Evolutionary conservation across 257 asterid genomes (phyloP), one percentile per base, ranked within the genome.

Genomic region (Nyctanthes arbortristis): DNA sequence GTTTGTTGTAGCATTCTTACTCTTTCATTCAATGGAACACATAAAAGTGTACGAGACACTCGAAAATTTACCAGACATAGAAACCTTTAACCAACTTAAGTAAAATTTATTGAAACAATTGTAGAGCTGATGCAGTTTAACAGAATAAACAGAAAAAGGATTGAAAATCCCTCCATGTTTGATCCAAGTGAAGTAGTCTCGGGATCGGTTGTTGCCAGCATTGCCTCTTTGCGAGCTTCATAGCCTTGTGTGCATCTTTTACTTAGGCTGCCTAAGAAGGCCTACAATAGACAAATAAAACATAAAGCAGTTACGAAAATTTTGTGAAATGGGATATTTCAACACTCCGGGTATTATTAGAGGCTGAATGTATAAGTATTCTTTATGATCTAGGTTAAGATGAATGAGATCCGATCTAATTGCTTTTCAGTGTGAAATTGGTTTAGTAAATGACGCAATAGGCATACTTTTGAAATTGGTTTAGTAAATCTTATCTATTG

Each of bases 191-290:
- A 89, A 59, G 87, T 65, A 31, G 88, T 89, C 56, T 75, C 74
- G 29, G 94, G 96, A 75, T 87, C 93, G 54, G 89, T 81, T n/a
- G n/a, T n/a, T 71, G 80, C 89, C 61, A 91, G 76, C 84, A 91
- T 88, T 71, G 97, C 93, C 52, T 68, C 91, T 84, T 91, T 95
- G 72, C 97, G 89, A 88, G 95, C 74, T 89, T 91, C 75, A 91
- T 80, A 45, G 95, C 91, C 78, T 84, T 87, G 70, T 91, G 97
- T 32, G 89, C 70, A 75, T 89, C 92, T 85, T 84, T 89, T 70
- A 91, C 64, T 90, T 91, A 31, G 97, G 97, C 77, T 91, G 91
- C 31, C 86, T 82, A 67, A 78, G 14, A 76, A 79, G 89, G 37
- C 97, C 96, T 88, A 79, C 2, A 79, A 66, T 39, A 70, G 55